phyloP scores from a whole-genome alignment of 192 early-diverging fungal genomes.

The Geranomyces variabilis region DNA sequence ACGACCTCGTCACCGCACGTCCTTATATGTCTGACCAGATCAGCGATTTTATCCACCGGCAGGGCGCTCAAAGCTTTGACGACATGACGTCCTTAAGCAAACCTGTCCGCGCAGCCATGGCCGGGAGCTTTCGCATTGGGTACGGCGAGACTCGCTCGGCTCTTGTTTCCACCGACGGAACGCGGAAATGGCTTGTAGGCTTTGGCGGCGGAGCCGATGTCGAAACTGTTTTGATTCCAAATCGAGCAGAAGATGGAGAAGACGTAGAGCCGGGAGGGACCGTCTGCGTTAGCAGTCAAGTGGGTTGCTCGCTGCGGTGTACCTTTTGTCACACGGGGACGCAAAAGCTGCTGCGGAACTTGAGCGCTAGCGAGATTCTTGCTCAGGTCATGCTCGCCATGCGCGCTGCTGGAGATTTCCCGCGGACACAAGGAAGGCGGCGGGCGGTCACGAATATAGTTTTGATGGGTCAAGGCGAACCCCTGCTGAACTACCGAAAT shows the following conservation, averaged over 20 bases:
- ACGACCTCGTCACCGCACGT: too few species aligned
- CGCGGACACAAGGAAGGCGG: constrained; percentile 37
- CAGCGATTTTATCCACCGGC: constrained; percentile 33
- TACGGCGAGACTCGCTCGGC: constrained; percentile 56
- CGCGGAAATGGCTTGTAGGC: constrained; percentile 49
- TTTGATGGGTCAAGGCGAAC: constrained; percentile 94
- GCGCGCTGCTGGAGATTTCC: constrained; percentile 52
- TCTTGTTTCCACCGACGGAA: constrained; percentile 46
- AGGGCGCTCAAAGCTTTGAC: constrained; percentile 64
- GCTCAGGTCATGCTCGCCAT: constrained; percentile 49
- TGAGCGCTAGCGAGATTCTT: constrained; percentile 70
- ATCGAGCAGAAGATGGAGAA: not conserved
- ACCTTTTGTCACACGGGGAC: constrained; percentile 92
- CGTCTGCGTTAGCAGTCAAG: constrained; percentile 79
- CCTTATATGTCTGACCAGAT: constrained; percentile 28
- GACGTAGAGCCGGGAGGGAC: constrained; percentile 61
- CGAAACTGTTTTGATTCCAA: constrained; percentile 79
- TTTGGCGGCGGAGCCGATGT: constrained; percentile 52
- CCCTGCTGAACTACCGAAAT: constrained; percentile 79
- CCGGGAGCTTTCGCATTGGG: constrained; percentile 54
- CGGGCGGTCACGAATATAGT: constrained; percentile 79
- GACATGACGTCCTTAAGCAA: constrained; percentile 70
- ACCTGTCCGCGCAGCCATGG: constrained; percentile 51
- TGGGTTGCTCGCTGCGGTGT: constrained; percentile 86
- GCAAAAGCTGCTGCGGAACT: constrained; percentile 75